Base-by-base conservation (phyloP, 257 asterid genomes). In the Marsdenia floribunda region DNA sequence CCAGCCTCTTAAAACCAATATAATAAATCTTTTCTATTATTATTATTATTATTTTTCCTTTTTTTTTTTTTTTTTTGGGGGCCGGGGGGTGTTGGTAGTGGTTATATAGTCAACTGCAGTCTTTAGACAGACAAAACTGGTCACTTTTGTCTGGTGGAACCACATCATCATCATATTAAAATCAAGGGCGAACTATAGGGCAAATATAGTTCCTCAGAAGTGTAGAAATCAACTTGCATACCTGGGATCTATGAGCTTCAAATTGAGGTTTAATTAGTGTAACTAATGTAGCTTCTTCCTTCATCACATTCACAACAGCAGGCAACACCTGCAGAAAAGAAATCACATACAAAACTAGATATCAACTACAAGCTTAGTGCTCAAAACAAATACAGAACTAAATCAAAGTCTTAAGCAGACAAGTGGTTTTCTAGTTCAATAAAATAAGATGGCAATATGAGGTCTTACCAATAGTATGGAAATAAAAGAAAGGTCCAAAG, bases 401-500 rank as follows among this genome's bases (percentile, higher is more conserved):
- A 49, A 12, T 4, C 42, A 2, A 46, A 64, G 9, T 74, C 64
- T 49, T 47, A 63, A 63, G 47, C 69, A 63, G 16, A 71, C 29
- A 29, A 16, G 44, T 33, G 37, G 50, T 52, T 42, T 8, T 47
- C 24, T 42, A 10, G 67, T 6, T 12, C 49, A 75, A 65, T n/a
- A 54, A n/a, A 40, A 68, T 26, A 61, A 73, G 63, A 57, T 67
- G 57, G 69, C 33, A 76, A 57, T 4, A 37, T 7, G n/a, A 49
- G 67, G 77, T 77, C 96, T 78, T 90, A 94, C 99, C 79, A 82
- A 78, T 68, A 92, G 90, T 80, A 92, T 88, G 67, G 99, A 92
- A 77, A 92, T 95, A 73, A 95, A 95, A 54, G 99, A 92, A 72
- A 95, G 99, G 85, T 95, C 99, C 90, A 95, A 84, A 35, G 99